Evolutionary conservation across 768 basidiomycete genomes (phyloP), one percentile per base, ranked within the genome.

Genomic region (Tulasnella calospora): DNA sequence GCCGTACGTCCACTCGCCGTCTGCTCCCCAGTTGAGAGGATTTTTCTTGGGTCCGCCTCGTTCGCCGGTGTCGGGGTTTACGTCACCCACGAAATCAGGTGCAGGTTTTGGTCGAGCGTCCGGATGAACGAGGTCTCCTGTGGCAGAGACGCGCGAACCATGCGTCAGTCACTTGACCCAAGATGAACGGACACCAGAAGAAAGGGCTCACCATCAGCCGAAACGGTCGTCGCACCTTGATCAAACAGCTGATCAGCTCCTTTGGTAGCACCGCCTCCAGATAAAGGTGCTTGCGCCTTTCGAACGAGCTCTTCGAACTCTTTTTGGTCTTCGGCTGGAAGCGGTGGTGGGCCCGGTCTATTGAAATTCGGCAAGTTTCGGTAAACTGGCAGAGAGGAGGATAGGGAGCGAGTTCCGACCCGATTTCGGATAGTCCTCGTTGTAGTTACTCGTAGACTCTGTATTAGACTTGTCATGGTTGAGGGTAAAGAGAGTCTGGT

Each of bases 1-100:
- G 81, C 93, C 94, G 86, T 92, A 94, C 81, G 94, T 96, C 95
- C 95, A 96, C 82, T 96, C 95, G 3, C 92, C 92, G 69, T 88
- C 87, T 47, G 87, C 85, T 8, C 84, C 82, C 23, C 85, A 86
- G 89, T 90, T 91, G 13, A 96, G 88, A 19, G 95, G 95, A 83
- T 97, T 95, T 40, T 86, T 87, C 86, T 96, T 96, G 30, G 95
- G 95, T 0, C 95, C 95, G 0, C 93, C 94, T 71, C 88, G 85
- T 84, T 97, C 95, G 17, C 95, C 95, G 2, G 95, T 97, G 2
- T 81, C 81, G 0, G 95, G 95, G 81, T 97, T 95, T 47, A 87
- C 83, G 67, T 95, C 91, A 27, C 95, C 95, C 78, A 92, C 89
- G 81, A 95, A 96, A 81, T 93, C 91, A 1, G 82, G 81, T 13